Evolutionary conservation across 1,284 basidiomycete species (phyloP).

Genomic region (Ceratobasidium sp.): DNA sequence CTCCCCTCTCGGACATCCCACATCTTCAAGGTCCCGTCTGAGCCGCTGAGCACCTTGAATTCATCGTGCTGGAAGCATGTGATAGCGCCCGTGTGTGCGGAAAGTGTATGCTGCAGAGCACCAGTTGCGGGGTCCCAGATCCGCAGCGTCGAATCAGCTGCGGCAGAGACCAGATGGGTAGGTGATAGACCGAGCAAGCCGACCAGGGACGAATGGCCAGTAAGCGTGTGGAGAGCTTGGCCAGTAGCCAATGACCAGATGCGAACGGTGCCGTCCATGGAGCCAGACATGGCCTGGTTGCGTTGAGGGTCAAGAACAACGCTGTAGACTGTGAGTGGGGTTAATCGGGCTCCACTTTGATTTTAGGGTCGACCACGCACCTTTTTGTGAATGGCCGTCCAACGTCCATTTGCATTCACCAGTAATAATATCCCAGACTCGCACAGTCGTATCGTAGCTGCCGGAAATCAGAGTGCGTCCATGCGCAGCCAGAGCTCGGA

Average conservation of each 20-base stretch:
- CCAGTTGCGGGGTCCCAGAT: slow-evolving; percentile 92
- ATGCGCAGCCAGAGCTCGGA: slow-evolving; percentile 90
- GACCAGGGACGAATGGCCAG: slow-evolving; percentile 90
- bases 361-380: slow-evolving; percentile 60
- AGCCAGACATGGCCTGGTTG: slow-evolving; percentile 91
- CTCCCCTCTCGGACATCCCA: slow-evolving; percentile 92
- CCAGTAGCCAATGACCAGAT: slow-evolving; percentile 91
- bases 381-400: slow-evolving; percentile 91
- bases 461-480: slow-evolving; percentile 93
- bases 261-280: slow-evolving; percentile 95
- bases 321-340: slow-evolving; percentile 79
- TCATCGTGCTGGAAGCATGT: slow-evolving; percentile 98
- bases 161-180: slow-evolving; percentile 90
- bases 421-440: slow-evolving; percentile 95
- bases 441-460: slow-evolving; percentile 92
- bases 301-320: slow-evolving; percentile 88
- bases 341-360: slow-evolving; percentile 32
- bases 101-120: slow-evolving; percentile 81
- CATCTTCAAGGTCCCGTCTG: slow-evolving; percentile 96
- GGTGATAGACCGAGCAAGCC: slow-evolving; percentile 89
- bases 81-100: slow-evolving; percentile 92
- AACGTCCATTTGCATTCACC: slow-evolving; percentile 86
- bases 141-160: slow-evolving; percentile 91
- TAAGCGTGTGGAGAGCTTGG: slow-evolving; percentile 81
- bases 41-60: slow-evolving; percentile 93